Evolutionary conservation across 495 filamentous ascomycete species (phyloP), one percentile per base, ranked within the genome.

Genomic region (Xylaria sp.): DNA sequence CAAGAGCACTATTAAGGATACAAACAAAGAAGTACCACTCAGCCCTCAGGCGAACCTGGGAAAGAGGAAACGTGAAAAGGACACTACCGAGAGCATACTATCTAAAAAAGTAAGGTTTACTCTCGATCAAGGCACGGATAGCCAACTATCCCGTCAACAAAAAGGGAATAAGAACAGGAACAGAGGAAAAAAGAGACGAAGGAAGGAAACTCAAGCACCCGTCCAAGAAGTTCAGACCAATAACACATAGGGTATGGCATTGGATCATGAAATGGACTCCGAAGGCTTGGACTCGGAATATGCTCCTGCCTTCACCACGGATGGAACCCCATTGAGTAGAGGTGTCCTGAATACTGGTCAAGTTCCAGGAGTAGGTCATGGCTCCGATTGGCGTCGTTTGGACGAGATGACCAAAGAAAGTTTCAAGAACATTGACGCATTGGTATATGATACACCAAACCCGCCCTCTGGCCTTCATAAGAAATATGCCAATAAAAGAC

Each of bases 191-290:
- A 53, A 69, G 29, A 52, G 40, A 24, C 17, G 4, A 8, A 50
- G 59, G 33, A 29, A 65, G 21, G 58, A 31, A 24, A 9, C n/a
- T 4, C 21, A 72, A 43, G 40, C 62, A 48, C 26, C 57, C 2
- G 62, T 1, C 58, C 21, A 52, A 46, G 19, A 33, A 48, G 9
- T 58, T 40, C 31, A 50, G 17, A 57, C 52, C 65, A 67, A 66
- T 62, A 64, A 24, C 67, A 70, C 11, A 33, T 77, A 75, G 75
- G 65, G 72, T 37, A 62, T 72, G 69, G 19, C 68, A 64, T 71
- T 61, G 61, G 63, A 52, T 46, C 37, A 61, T 21, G 69, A 26
- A 15, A 44, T 19, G 44, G 40, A 44, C 61, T 9, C 17, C 37
- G 37, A 71, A 29, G 43, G 29, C 26, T 41, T 31, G 29, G 17